Evolutionary conservation across 225 moss, liverwort and hornwort species (phyloP).

Genomic region (Marchantia paleacea): DNA sequence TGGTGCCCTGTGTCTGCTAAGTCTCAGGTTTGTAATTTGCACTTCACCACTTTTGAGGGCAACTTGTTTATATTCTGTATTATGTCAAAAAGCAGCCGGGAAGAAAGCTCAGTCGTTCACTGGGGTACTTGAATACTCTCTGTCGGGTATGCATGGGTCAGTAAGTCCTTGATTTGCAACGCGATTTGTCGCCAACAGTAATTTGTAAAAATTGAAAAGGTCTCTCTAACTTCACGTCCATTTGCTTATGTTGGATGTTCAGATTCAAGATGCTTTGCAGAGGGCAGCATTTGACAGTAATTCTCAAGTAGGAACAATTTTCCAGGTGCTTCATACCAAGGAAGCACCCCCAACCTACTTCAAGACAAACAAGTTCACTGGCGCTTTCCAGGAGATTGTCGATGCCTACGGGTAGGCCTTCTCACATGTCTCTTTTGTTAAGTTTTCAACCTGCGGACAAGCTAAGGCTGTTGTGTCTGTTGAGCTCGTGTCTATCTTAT

Average conservation of each 20-base stretch:
- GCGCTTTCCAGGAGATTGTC: conserved; percentile 92
- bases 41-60: background rate
- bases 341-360: conserved; percentile 89
- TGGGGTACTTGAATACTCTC: background rate
- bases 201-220: background rate
- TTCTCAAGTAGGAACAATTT: conserved; percentile 95
- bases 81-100: background rate
- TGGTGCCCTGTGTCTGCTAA: conserved; percentile 96
- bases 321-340: conserved; percentile 86
- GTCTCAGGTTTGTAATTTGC: conserved; percentile 52
- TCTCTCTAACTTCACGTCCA: background rate
- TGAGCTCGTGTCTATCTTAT: background rate
- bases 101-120: background rate
- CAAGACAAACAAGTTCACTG: conserved; percentile 95
- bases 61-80: background rate
- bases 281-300: conserved; percentile 91
- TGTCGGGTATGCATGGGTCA: background rate
- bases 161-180: background rate
- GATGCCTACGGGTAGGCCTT: conserved; percentile 93
- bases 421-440: background rate
- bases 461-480: background rate
- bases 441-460: too few relatives aligned
- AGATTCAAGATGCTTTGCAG: conserved; percentile 99
- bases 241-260: conserved; percentile 26
- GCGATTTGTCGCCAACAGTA: background rate